Evolutionary conservation across 805 yeast genomes (phyloP).

Genomic region (Candida nanaspora): DNA sequence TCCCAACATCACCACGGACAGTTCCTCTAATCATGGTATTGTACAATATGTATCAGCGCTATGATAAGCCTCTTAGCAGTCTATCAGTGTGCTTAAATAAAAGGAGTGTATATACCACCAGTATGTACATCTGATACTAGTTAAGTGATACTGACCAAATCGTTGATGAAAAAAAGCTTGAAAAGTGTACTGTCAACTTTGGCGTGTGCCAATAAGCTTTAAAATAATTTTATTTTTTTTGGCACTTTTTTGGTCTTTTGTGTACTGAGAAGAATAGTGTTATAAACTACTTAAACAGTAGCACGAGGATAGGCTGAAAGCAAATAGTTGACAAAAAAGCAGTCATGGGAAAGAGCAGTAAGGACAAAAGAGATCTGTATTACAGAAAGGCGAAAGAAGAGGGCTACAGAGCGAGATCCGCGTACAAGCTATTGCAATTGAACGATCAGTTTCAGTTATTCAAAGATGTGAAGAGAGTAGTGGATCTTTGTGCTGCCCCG

Average conservation of each 20-base stretch:
- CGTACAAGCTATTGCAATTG: conserved; percentile 85
- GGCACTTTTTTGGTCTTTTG: neutral
- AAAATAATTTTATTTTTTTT: neutral
- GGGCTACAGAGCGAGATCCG: conserved; percentile 97
- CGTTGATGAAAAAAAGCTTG: neutral
- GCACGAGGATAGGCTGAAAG: neutral
- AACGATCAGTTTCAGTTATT: conserved; percentile 86
- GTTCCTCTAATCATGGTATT: too few relatives aligned
- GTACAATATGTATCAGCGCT: neutral
- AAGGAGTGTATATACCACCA: too few relatives aligned
- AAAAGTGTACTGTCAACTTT: neutral
- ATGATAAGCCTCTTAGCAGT: neutral
- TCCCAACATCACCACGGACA: too few relatives aligned
- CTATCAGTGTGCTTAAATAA: neutral
- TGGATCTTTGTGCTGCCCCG: conserved; percentile 97
- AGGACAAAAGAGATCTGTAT: conserved; percentile 89
- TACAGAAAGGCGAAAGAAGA: conserved; percentile 94
- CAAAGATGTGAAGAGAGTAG: conserved; percentile 71
- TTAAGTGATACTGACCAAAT: too few relatives aligned
- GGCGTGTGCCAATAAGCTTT: neutral
- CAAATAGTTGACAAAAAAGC: neutral
- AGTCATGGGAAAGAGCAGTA: conserved; percentile 86
- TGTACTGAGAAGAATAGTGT: too few relatives aligned
- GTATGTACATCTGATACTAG: too few relatives aligned
- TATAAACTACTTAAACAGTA: neutral